Evolutionary conservation across 148 eudicot genomes (phyloP), one percentile per base, ranked within the genome.

Genomic region (Beta vulgaris): DNA sequence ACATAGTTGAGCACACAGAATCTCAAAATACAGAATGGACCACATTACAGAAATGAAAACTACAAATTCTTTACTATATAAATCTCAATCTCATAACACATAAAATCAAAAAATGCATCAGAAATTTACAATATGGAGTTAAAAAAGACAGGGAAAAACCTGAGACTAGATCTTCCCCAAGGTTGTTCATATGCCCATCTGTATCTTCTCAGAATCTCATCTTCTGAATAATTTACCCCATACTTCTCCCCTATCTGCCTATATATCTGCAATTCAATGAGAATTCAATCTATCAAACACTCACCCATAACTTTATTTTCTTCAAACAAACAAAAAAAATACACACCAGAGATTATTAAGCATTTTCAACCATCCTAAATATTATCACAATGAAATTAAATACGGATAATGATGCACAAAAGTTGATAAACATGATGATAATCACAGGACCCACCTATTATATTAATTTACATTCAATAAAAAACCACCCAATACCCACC

Each of bases 121-220:
- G 13, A 32, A 31, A 6, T 1, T 10, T 46, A 12, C 12, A 12
- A 5, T 16, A 55, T 69, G 19, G 51, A 48, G 10, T 28, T 59
- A 5, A 53, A 44, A 67, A 18, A 39, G 10, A 25, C 1, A 28
- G 37, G 19, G 42, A 29, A 25, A 28, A 49, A 94, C 98, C 97
- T 92, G 81, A 92, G 96, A 34, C 97, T 83, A 53, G 98, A 95
- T 85, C 87, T 78, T 46, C 88, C 92, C 99, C 99, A 95, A 51
- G 97, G 99, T 82, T 90, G 95, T 51, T 82, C 97, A 77, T 95
- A 95, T 75, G 99, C 99, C 84, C 90, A 75, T 64, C 99, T 83
- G 37, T 95, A 95, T 85, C 96, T 82, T 15, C 74, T 62, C 62
- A 95, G 71, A 62, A 95, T 95, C 85, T 95, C 97, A 69, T 73